Evolutionary conservation across 2,329 filamentous ascomycete species (phyloP), one percentile per base, ranked within the genome.

Genomic region (Torrubiella hemipterigena): DNA sequence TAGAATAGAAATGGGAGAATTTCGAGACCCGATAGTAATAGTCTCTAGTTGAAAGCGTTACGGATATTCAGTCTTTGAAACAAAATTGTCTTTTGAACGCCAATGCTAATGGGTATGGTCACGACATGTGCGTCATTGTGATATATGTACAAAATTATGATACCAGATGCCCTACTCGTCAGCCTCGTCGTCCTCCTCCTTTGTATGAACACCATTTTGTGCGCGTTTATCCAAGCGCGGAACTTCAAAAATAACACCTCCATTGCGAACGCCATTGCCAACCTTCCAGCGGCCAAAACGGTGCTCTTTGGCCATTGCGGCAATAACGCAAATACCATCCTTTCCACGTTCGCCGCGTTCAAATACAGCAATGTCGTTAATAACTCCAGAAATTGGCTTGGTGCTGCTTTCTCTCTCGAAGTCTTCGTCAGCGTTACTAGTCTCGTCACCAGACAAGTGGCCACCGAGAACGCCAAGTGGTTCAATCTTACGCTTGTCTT

Each of bases 281-380:
- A 68, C 68, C 56, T 78, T 78, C 86, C 86, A 96, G 39, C 82
- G 68, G 4, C 86, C 91, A 25, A 95, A 61, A 27, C 85, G 73
- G 54, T 87, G 81, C 56, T 95, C 84, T 48, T 82, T 89, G 21
- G 83, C 86, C 2, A 93, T 70, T 12, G 80, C 91, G n/a, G 77
- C 83, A 10, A 93, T 77, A 17, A 96, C 70, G 44, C 83, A 89
- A 3, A 95, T 56, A 1, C 86, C 86, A 34, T 81, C 73, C 42
- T 72, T 75, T 19, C 80, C 82, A 37, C 78, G 65, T 13, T 85
- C 79, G 4, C 86, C 85, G 13, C 83, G 69, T 54, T 96, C 91
- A 44, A 91, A 86, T 11, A 94, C 69, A 2, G 82, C 74, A 36
- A 98, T 78, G 43, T 83, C 86, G 49, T 96, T 98, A 42, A 98